Evolutionary conservation across 169 alveolate species (phyloP).

Genomic region (Eimeria sp.): DNA sequence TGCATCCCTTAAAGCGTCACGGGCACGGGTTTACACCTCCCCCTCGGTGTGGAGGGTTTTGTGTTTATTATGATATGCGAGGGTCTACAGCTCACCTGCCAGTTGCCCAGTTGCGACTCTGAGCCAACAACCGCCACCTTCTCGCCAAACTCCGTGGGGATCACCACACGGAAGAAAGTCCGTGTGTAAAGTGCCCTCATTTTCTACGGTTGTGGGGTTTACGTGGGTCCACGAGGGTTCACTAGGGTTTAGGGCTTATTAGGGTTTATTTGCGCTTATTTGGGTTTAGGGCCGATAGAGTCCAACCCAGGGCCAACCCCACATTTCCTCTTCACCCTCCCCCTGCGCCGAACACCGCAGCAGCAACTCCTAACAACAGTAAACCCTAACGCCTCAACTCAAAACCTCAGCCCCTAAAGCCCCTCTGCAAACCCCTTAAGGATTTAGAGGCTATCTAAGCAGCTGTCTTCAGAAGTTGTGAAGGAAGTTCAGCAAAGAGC

Average conservation of each 20-base stretch:
- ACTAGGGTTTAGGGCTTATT: neutral
- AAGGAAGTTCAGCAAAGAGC: neutral
- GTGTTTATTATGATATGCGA: neutral
- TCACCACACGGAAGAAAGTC: constrained; percentile 72
- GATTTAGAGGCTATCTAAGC: neutral
- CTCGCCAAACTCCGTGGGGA: constrained; percentile 82
- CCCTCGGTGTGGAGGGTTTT: neutral
- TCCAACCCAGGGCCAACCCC: neutral
- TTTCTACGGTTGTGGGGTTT: constrained; percentile 1
- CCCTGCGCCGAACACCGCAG: constrained; percentile 5
- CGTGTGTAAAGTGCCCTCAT: constrained; percentile 75
- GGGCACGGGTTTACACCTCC: no score
- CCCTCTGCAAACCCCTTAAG: neutral
- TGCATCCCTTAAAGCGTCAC: no score
- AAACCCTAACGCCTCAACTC: constrained; percentile 3
- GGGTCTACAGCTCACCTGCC: constrained; percentile 58
- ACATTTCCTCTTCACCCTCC: neutral
- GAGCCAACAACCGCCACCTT: constrained; percentile 82
- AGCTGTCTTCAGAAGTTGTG: neutral
- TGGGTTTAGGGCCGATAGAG: neutral
- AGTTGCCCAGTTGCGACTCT: constrained; percentile 62
- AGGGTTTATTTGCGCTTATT: no score
- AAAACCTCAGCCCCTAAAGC: neutral
- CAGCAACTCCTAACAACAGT: neutral
- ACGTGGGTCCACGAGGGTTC: neutral